Evolutionary conservation across 1,139 yeast species (phyloP), one percentile per base, ranked within the genome.

Genomic region (Geotrichum bryndzae): DNA sequence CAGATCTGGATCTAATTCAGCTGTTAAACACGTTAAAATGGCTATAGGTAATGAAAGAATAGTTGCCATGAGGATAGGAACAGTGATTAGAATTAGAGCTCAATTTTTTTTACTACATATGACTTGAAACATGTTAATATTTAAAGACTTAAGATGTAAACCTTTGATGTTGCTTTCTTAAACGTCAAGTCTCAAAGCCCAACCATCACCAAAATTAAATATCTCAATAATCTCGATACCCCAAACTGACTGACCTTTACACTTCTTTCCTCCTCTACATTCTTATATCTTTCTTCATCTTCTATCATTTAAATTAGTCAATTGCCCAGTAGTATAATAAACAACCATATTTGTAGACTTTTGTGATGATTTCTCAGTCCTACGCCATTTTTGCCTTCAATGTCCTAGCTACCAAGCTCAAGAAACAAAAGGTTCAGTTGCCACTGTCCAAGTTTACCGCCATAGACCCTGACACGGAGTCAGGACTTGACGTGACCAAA

Each of bases 301-400:
- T 41, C 48, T n/a, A 29, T 29, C 33, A 29, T 29, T 29, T 15
- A 41, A 41, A n/a, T 15, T 18, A n/a, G 22, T n/a, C 48, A 41
- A 41, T 41, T 41, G 48, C 48, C 48, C 48, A 41, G 48, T 41
- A 41, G 18, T 5, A 3, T n/a, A 41, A 18, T n/a, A 41, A 15
- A 41, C 48, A 7, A 6, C 48, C 48, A 29, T 15, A 2, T n/a
- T 38, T n/a, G 45, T 38, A 38, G n/a, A 38, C 45, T n/a, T 38
- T 38, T n/a, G 2, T 18, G 7, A 41, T 41, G 48, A 53, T 31
- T 13, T 54, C 57, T 22, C 45, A 54, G 35, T 71, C 77, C 1
- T 73, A 73, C 52, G 74, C 79, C 0, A 77, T 77, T 1, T 72
- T 68, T 52, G 81, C 80, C 1, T 79, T 79, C 65, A 82, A 79